These are phyloP conservation scores for Chaetoceros tenuissimus DNA, from an alignment of 108 stramenopile species.

Conservation along the genomic window DNA sequence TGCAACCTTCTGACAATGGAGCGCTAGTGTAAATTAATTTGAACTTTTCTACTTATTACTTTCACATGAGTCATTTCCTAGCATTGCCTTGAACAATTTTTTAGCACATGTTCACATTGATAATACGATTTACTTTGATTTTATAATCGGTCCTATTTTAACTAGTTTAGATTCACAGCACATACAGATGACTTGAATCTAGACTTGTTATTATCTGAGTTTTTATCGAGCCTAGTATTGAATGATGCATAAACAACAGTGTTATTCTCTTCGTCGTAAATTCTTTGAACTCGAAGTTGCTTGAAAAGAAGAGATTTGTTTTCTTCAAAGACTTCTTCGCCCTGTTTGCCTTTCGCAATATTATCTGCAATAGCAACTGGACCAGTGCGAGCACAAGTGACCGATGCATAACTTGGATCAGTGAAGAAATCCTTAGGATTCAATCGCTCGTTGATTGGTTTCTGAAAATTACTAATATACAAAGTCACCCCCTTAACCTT, in stretches of 20 bases:
- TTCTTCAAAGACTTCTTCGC: constrained; percentile 87
- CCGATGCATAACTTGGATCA: constrained; percentile 75
- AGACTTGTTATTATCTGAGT: constrained; percentile 73
- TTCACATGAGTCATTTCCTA: too few species aligned
- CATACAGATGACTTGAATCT: constrained; percentile 76
- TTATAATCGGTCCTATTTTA: too few species aligned
- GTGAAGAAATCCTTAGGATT: constrained; percentile 73
- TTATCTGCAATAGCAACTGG: constrained; percentile 60
- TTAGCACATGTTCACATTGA: too few species aligned
- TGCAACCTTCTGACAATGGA: neutral
- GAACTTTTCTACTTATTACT: too few species aligned
- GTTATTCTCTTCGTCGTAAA: constrained; percentile 77
- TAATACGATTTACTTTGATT: too few species aligned
- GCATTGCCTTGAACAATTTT: too few species aligned
- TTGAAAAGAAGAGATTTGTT: constrained; percentile 78
- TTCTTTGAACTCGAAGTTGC: constrained; percentile 70
- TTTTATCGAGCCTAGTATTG: constrained; percentile 87
- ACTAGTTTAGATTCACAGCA: constrained; percentile 66
- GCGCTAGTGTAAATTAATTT: too few species aligned
- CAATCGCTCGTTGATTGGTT: constrained; percentile 78
- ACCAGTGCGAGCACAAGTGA: constrained; percentile 72
- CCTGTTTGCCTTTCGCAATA: constrained; percentile 48
- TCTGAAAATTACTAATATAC: constrained; percentile 85
- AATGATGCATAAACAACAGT: constrained; percentile 81
- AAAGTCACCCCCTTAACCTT: constrained; percentile 72